A percentile compares a stretch with the other conserved stretches of the same genome.
These are phyloP conservation scores for Candida albicans DNA, from an alignment of 1,139 yeast species.

Conservation along the genomic window DNA sequence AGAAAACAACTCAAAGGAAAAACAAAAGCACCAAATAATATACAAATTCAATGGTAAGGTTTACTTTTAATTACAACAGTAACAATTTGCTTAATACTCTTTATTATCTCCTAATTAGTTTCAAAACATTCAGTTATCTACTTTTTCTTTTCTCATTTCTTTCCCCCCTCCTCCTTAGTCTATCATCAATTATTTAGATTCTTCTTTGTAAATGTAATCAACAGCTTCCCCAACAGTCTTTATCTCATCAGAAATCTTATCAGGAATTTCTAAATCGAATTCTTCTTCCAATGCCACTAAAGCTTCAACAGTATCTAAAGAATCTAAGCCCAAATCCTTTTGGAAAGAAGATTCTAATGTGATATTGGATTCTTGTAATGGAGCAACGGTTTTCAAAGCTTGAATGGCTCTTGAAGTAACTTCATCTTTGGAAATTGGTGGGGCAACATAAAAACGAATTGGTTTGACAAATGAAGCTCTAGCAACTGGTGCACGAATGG, in stretches of 20 bases:
- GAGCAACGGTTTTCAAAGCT: slow-evolving; percentile 52
- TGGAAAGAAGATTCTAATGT: slow-evolving; percentile 51
- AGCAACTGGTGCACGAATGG: slow-evolving; percentile 35
- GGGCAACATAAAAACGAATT: slow-evolving; percentile 47
- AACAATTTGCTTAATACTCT: too few relatives aligned
- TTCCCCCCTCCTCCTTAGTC: too few relatives aligned
- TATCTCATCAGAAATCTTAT: slow-evolving; percentile 65
- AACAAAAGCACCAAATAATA: too few relatives aligned
- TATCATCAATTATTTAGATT: slow-evolving; percentile 20
- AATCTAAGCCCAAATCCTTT: slow-evolving; percentile 68
- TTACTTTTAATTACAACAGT: too few relatives aligned
- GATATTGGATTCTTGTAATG: slow-evolving; percentile 49
- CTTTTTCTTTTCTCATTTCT: too few relatives aligned
- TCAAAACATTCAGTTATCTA: too few relatives aligned
- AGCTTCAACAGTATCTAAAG: slow-evolving; percentile 70
- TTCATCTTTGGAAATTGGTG: slow-evolving; percentile 49
- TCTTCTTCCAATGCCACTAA: slow-evolving; percentile 73
- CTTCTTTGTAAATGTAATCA: slow-evolving; percentile 55
- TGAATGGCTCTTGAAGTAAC: slow-evolving; percentile 49
- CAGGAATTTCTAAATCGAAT: slow-evolving; percentile 69
- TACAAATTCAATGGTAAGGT: too few relatives aligned
- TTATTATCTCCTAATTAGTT: too few relatives aligned
- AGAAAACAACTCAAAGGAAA: too few relatives aligned
- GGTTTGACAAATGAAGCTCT: slow-evolving; percentile 34
- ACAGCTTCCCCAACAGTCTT: slow-evolving; percentile 71